Base-by-base conservation (phyloP, 2,329 filamentous ascomycete genomes). In the Apiospora hydei region DNA sequence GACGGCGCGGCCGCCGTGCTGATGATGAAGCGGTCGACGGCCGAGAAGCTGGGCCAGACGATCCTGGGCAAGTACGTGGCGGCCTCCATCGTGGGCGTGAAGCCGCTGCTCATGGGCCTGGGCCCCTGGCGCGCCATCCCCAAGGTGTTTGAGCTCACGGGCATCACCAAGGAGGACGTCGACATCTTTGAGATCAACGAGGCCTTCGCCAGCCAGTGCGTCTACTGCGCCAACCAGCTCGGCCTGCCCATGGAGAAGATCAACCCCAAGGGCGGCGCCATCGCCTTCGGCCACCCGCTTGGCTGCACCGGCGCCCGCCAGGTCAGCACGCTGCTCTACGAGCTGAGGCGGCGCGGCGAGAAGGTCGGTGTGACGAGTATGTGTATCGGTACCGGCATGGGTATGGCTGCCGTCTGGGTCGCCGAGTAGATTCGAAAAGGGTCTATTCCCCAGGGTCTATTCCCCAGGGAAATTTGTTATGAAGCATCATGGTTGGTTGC, bases 121-220 rank as follows among this genome's bases (percentile, higher is more conserved):
- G 96, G 96, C 1, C 96, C 96, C 69, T 98, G 94, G 90, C 95
- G 95, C 84, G 95, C 96, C 72, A 98, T 99, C 79, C 96, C 96
- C 75, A 93, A 95, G 81, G 95, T 94, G 4, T 91, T 98, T 71
- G 89, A 94, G 81, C 95, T 96, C 82, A 94, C 95, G 0, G 95
- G 95, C 73, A 91, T 99, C 78, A 88, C 87, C 81, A 94, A 92
- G 83, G 92, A 97, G 72, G 96, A 98, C 77, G 94, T 99, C 43
- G 96, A 98, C 82, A 96, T 98, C 80, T 98, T 90, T 80, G 96
- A 99, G 89, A 98, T 99, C 88, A 99, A 99, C 87, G 96, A 99
- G 89, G 96, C 96, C 0, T 99, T 99, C 83, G 96, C 96, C 44
- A 94, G 91, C 75, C 96, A 98, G 88, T 98, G 94, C 83, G 84